phyloP scores from a whole-genome alignment of 306 rosid genomes.

The Phaseolus lunatus region DNA sequence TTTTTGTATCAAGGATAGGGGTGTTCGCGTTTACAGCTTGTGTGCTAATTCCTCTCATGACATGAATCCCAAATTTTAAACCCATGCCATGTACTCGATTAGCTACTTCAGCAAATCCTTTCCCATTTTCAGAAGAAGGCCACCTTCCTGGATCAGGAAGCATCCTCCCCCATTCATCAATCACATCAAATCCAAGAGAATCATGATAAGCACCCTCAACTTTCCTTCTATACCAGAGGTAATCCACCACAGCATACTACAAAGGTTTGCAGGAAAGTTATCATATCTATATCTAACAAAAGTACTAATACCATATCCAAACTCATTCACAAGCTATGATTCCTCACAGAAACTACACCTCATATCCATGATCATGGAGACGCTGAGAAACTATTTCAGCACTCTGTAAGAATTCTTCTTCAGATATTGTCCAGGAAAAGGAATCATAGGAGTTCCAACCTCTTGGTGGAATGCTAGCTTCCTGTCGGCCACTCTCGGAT shows the following conservation, averaged over 20 bases:
- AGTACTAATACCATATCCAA: conserved; percentile 27
- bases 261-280: conserved; percentile 45
- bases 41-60: conserved; percentile 96
- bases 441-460: conserved; percentile 99
- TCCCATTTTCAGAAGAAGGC: conserved; percentile 86
- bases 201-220: conserved; percentile 73
- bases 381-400: conserved; percentile 57
- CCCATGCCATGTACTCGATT: conserved; percentile 79
- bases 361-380: conserved; percentile 54
- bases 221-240: conserved; percentile 89
- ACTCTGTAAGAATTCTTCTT: conserved; percentile 72
- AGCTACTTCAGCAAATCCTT: conserved; percentile 76
- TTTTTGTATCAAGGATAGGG: conserved; percentile 73
- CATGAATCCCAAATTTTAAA: conserved; percentile 93
- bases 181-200: conserved; percentile 90
- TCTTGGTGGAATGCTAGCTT: conserved; percentile 82
- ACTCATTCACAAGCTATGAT: background rate
- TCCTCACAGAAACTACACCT: conserved; percentile 44
- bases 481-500: conserved; percentile 42
- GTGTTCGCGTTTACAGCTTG: conserved; percentile 89
- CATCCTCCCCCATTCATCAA: conserved; percentile 96
- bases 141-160: conserved; percentile 84
- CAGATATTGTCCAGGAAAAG: conserved; percentile 83
- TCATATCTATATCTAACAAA: conserved; percentile 25
- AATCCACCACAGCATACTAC: conserved; percentile 96